Evolutionary conservation across 805 yeast genomes (phyloP).

Genomic region (Metschnikowia cubensis): DNA sequence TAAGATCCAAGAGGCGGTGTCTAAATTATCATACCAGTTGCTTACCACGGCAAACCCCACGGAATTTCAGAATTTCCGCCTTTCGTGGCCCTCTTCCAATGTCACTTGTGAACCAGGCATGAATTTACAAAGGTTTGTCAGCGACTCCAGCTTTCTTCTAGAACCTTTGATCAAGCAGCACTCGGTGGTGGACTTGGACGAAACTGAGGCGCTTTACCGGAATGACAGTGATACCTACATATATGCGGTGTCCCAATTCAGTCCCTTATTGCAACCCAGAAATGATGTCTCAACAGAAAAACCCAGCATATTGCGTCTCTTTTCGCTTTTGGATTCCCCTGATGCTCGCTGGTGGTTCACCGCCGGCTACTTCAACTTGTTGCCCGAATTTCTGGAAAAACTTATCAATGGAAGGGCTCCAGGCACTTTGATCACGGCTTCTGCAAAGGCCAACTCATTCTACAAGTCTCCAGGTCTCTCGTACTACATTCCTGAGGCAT

Average conservation of each 20-base stretch:
- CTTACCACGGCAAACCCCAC: conserved; percentile 37
- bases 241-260: conserved; percentile 87
- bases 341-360: conserved; percentile 78
- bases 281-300: conserved; percentile 72
- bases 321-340: conserved; percentile 54
- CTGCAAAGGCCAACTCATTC: conserved; percentile 89
- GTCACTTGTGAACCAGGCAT: conserved; percentile 63
- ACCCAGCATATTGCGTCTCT: conserved; percentile 57
- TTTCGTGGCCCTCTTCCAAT: conserved; percentile 74
- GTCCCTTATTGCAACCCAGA: conserved; percentile 68
- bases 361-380: conserved; percentile 94
- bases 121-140: conserved; percentile 48
- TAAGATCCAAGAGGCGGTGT: conserved; percentile 61
- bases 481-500: conserved; percentile 80
- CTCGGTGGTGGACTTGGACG: conserved; percentile 28
- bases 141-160: conserved; percentile 53
- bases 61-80: conserved; percentile 43
- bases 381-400: conserved; percentile 60
- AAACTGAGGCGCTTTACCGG: conserved; percentile 25
- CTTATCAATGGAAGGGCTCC: conserved; percentile 54
- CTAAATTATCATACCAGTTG: conserved; percentile 68
- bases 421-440: conserved; percentile 82
- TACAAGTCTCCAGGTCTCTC: conserved; percentile 81
- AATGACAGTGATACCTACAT: conserved; percentile 56
- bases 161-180: conserved; percentile 55